These are phyloP conservation scores for Lachnellula hyalina DNA, from an alignment of 2,329 filamentous ascomycete genomes.

Conservation along the genomic window DNA sequence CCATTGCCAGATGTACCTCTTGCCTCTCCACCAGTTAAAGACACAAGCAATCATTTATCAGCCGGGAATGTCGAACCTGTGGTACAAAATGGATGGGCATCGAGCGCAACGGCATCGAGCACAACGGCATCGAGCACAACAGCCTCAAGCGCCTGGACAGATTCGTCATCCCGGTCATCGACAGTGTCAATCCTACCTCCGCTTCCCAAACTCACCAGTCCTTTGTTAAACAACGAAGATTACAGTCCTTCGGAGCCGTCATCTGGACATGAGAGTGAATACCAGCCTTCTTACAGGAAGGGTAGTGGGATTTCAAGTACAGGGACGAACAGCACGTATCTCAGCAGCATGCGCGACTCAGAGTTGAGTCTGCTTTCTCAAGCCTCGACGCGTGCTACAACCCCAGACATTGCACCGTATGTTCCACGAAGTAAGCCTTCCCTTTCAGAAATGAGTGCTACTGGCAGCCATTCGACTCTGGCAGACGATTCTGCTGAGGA, in stretches of 20 bases:
- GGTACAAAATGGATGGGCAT: constrained; percentile 13
- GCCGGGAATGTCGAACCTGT: constrained; percentile 13
- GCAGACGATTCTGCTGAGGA: constrained; percentile 69
- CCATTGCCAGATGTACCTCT: constrained; percentile 60
- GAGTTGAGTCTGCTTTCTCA: constrained; percentile 75
- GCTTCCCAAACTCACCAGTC: constrained; percentile 52
- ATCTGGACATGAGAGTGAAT: constrained; percentile 44
- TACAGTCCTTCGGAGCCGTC: constrained; percentile 44
- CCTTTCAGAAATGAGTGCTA: constrained; percentile 61
- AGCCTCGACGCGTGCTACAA: constrained; percentile 82
- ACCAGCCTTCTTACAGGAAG: constrained; percentile 48
- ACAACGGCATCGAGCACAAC: constrained; percentile 28
- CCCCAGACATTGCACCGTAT: constrained; percentile 55
- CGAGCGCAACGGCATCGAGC: constrained; percentile 30
- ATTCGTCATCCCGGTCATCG: constrained; percentile 35
- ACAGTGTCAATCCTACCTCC: constrained; percentile 49
- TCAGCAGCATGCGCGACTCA: constrained; percentile 68
- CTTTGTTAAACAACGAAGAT: constrained; percentile 42
- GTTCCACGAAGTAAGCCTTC: constrained; percentile 47
- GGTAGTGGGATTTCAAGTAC: constrained; percentile 72
- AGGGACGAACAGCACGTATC: constrained; percentile 72
- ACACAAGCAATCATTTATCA: constrained; percentile 3
- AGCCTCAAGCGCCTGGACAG: neutral
- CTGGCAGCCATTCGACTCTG: constrained; percentile 57
- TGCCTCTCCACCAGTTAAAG: constrained; percentile 30